Evolutionary conservation across 1,284 basidiomycete genomes (phyloP).

Genomic region (Phenoliferia sp.): DNA sequence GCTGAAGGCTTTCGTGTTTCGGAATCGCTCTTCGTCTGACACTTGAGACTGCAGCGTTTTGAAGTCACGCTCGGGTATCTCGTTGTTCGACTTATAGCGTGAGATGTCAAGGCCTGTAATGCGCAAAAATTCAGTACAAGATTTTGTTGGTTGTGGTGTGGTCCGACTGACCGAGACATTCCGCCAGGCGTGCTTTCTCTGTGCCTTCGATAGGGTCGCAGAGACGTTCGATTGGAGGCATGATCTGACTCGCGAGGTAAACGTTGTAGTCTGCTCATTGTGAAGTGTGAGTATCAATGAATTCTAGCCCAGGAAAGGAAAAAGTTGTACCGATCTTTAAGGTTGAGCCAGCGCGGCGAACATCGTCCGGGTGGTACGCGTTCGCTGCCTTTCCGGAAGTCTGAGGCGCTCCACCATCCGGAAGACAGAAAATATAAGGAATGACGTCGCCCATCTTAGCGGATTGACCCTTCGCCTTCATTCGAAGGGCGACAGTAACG

Average conservation of each 20-base stretch:
- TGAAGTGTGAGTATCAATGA: not conserved
- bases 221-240: constrained; percentile 90
- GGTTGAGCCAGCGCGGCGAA: constrained; percentile 62
- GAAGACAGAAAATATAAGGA: constrained; percentile 88
- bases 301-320: not conserved
- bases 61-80: constrained; percentile 64
- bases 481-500: constrained; percentile 88
- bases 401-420: constrained; percentile 64
- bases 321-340: constrained; percentile 64
- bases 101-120: constrained; percentile 72
- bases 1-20: constrained; percentile 61
- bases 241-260: constrained; percentile 85
- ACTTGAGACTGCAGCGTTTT: constrained; percentile 83
- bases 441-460: constrained; percentile 89
- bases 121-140: not conserved
- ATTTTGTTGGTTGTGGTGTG: not conserved
- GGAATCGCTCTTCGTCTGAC: constrained; percentile 81
- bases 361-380: constrained; percentile 90
- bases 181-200: constrained; percentile 81
- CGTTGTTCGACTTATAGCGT: constrained; percentile 56
- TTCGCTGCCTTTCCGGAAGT: constrained; percentile 82
- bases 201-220: constrained; percentile 97
- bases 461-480: constrained; percentile 77
- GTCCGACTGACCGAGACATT: constrained; percentile 72
- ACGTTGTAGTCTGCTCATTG: constrained; percentile 70